A percentile compares a stretch with the other conserved stretches of the same genome.
Conservation (phyloP, 345 rosid genomes). For the Erodium maritimum region DNA sequence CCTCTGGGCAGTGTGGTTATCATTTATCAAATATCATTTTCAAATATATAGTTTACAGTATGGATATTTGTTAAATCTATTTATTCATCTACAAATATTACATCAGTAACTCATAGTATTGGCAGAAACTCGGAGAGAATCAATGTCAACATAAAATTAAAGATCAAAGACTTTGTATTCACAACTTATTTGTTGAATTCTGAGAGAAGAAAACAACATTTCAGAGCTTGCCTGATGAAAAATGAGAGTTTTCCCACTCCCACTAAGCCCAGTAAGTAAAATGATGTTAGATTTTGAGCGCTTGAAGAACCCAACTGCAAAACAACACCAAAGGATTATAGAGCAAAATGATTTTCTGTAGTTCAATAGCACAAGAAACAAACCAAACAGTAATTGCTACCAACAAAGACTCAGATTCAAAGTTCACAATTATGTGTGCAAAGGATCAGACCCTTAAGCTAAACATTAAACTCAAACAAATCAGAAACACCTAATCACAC, state of each 20-base stretch:
- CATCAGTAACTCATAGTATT: background rate
- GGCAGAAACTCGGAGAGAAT: background rate
- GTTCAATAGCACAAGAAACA: background rate
- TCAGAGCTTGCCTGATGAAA: slow-evolving; percentile 55
- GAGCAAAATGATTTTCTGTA: background rate
- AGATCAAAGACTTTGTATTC: background rate
- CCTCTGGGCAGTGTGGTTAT: too few species aligned
- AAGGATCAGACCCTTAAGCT: background rate
- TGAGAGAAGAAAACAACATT: slow-evolving; percentile 1
- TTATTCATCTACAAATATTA: background rate
- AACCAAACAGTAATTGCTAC: background rate
- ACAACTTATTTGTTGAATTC: background rate
- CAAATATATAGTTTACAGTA: too few species aligned
- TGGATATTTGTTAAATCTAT: background rate
- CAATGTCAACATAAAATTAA: background rate
- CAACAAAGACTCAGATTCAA: too few species aligned
- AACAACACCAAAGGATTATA: background rate
- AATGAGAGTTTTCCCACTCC: slow-evolving; percentile 76
- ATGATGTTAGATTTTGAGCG: slow-evolving; percentile 56
- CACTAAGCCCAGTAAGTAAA: slow-evolving; percentile 69
- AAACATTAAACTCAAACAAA: background rate
- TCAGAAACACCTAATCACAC: background rate
- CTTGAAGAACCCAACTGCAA: slow-evolving; percentile 42
- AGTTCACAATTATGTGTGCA: too few species aligned
- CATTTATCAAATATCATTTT: too few species aligned